Base-by-base conservation (phyloP, 352 stramenopile genomes). In the Phytophthora uliginosa region DNA sequence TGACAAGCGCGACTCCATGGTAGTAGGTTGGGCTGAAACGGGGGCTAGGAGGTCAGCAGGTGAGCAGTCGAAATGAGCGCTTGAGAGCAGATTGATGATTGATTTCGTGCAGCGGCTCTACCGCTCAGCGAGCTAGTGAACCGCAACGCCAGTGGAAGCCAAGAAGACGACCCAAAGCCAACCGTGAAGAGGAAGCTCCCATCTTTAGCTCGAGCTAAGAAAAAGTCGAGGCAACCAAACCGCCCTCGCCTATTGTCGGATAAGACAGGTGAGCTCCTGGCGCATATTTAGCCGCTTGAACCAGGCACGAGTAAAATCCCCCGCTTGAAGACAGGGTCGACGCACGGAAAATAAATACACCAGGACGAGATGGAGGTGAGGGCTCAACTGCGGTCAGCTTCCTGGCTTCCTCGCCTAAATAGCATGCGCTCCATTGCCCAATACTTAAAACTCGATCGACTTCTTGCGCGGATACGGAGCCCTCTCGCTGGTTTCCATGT, bases 1-100 rank as follows among this genome's bases (percentile, higher is more conserved):
- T 40, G 83, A 90, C 69, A 91, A 70, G 61, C 86, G 84, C 52
- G 81, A 88, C 56, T 92, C 84, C 86, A 94, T 92, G 4, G 40
- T 75, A n/a, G 5, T 31, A 51, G 55, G 26, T 38, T 10, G 26
- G 31, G 10, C 47, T 66, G 50, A 26, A 47, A 33, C 31, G 17
- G 61, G 45, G 18, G 59, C 24, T 54, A 71, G 50, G 40, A 66
- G 45, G 51, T 59, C 28, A 48, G 8, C 7, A 62, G 61, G 18
- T 52, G 24, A 20, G 13, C 18, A 42, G 64, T 64, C 24, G 63
- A 67, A 70, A 15, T n/a, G 57, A 64, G 59, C 53, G 33, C 40
- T 62, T 56, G 66, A 56, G 28, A 66, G 71, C 54, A 74, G 71
- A 77, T 77, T 64, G 71, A 65, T 59, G 65, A 77, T 71, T 77